These are phyloP conservation scores for Stagonosporopsis chrysanthemi DNA, from an alignment of 2,329 filamentous ascomycete genomes.

Conservation along the genomic window DNA sequence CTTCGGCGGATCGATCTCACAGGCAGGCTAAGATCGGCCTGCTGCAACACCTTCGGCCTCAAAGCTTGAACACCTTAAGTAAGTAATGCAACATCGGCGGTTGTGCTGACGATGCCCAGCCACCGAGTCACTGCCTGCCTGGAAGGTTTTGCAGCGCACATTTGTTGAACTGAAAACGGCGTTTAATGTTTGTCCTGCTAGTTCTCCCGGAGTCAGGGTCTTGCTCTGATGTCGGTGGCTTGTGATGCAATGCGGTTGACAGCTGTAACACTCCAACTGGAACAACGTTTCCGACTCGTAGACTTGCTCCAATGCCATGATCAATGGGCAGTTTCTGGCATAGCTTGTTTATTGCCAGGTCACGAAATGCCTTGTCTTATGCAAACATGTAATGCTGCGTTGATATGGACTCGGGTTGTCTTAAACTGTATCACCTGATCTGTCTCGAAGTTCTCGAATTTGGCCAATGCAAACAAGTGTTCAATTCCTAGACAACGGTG, in stretches of 20 bases:
- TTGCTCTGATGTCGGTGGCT: conserved; percentile 19
- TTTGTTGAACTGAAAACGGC: background rate
- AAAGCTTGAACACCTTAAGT: conserved; percentile 7
- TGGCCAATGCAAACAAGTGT: background rate
- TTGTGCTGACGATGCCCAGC: conserved; percentile 13
- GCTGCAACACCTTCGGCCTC: conserved; percentile 8
- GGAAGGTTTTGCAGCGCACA: background rate
- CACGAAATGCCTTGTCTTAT: background rate
- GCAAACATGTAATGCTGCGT: background rate
- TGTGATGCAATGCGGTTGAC: conserved; percentile 12
- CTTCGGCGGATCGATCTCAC: conserved; percentile 13
- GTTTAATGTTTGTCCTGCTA: background rate
- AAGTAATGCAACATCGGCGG: conserved; percentile 15
- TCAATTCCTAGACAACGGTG: too few species aligned
- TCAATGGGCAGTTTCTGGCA: background rate
- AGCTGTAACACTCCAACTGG: conserved; percentile 18
- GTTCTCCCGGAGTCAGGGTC: conserved; percentile 4
- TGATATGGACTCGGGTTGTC: background rate
- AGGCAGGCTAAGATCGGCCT: conserved; percentile 21
- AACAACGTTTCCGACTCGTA: background rate
- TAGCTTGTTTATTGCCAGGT: background rate
- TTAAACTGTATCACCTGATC: background rate
- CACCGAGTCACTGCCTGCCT: conserved; percentile 2
- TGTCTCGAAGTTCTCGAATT: background rate
- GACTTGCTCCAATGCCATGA: background rate